Evolutionary conservation across 2,329 filamentous ascomycete genomes (phyloP), one percentile per base, ranked within the genome.

Genomic region (Exophiala xenobiotica): DNA sequence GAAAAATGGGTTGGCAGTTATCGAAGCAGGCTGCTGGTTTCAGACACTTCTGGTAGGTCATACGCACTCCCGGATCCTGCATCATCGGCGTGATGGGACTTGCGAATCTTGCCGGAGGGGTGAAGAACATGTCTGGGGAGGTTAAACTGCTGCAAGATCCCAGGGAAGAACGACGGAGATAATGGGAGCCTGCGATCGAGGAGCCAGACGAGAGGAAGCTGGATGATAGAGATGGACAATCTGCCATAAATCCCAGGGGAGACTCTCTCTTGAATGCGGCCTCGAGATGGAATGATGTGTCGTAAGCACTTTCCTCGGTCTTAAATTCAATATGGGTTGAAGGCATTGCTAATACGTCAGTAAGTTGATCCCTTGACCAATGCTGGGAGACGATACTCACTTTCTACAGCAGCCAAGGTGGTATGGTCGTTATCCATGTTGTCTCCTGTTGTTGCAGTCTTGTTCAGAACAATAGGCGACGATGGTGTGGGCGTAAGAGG

Each of bases 181-280:
- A 50, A n/a, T 53, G 48, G 22, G 50, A 43, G n/a, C 43, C 49
- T 9, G 44, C 22, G 3, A 41, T 39, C 8, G 52, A 54, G 11
- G 46, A 45, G 37, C 59, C 56, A 29, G 53, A 49, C 20, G 55
- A 55, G 42, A 61, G 45, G 37, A 59, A 59, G 40, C 53, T 59
- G 16, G 56, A 59, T 7, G 58, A 53, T 4, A 61, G 45, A 11
- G 51, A 55, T 6, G 56, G 44, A 38, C 56, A 59, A 16, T 54
- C 45, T n/a, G 52, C 39, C 29, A 44, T 27, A 12, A 55, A 52
- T 8, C 49, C 18, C 27, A 59, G 40, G 20, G 53, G 46, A 20
- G 53, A 47, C 19, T 51, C 51, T 29, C 31, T 41, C 14, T 54
- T 54, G 39, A 54, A 59, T 2, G 52, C 47, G 9, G 47, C n/a